Conservation (phyloP, 768 basidiomycete genomes). For the Psilocybe tampanensis region DNA sequence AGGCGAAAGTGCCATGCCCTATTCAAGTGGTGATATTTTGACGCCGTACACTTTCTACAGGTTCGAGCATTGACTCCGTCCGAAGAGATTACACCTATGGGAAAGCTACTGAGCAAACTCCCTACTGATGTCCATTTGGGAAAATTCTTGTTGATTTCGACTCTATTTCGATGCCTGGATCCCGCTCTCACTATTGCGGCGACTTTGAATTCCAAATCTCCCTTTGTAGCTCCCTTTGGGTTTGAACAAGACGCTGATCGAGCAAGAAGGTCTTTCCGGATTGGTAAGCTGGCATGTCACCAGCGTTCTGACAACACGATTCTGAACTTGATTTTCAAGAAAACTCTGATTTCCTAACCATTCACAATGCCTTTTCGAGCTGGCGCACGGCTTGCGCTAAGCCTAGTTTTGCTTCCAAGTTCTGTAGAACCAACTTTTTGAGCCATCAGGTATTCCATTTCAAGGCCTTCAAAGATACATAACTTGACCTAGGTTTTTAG, state of each 20-base stretch:
- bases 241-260: slow-evolving; percentile 84
- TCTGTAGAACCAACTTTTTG: slow-evolving; percentile 79
- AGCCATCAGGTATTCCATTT: slow-evolving; percentile 70
- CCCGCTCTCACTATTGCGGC: slow-evolving; percentile 97
- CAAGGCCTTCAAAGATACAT: not conserved
- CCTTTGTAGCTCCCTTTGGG: slow-evolving; percentile 89
- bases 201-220: slow-evolving; percentile 88
- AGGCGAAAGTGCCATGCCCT: too few relatives aligned
- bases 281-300: slow-evolving; percentile 48
- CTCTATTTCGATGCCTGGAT: slow-evolving; percentile 87
- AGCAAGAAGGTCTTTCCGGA: slow-evolving; percentile 78
- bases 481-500: slow-evolving; percentile 33
- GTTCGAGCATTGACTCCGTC: slow-evolving; percentile 82
- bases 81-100: slow-evolving; percentile 96
- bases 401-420: slow-evolving; percentile 61
- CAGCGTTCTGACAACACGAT: not conserved
- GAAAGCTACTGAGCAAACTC: slow-evolving; percentile 83
- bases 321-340: slow-evolving; percentile 46
- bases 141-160: slow-evolving; percentile 86
- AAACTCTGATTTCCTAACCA: slow-evolving; percentile 93
- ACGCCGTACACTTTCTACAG: slow-evolving; percentile 35
- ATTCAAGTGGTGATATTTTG: too few relatives aligned
- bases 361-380: slow-evolving; percentile 86
- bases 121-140: slow-evolving; percentile 97
- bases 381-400: slow-evolving; percentile 83